A percentile compares a stretch with the other conserved stretches of the same genome.
These are phyloP conservation scores for Kuraishia hungarica DNA, from an alignment of 805 yeast species.

Conservation along the genomic window DNA sequence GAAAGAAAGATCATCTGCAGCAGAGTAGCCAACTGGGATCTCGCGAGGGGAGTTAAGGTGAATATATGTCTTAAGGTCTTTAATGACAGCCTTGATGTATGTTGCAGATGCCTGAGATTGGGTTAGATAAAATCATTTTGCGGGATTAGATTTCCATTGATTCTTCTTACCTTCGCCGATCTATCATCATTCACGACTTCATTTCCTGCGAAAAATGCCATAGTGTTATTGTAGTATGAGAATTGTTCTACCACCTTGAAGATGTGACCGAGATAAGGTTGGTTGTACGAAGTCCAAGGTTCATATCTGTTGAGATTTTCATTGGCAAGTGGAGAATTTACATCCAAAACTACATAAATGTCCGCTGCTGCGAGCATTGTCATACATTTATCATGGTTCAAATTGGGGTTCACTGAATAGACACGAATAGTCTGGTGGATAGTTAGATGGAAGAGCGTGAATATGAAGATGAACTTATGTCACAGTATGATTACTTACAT, in stretches of 20 bases:
- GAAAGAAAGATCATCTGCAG: constrained; percentile 84
- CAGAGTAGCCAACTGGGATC: constrained; percentile 92
- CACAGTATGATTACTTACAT: constrained; percentile 26
- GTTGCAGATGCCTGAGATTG: constrained; percentile 44
- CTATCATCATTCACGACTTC: constrained; percentile 77
- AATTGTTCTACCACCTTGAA: constrained; percentile 77
- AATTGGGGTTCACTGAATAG: constrained; percentile 75
- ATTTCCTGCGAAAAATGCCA: constrained; percentile 89
- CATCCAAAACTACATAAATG: constrained; percentile 84
- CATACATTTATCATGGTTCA: constrained; percentile 88
- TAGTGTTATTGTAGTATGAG: constrained; percentile 76
- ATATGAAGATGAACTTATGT: constrained; percentile 1
- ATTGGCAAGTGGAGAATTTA: constrained; percentile 61
- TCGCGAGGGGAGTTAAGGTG: constrained; percentile 45
- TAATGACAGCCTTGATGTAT: constrained; percentile 67
- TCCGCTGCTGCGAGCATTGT: constrained; percentile 85
- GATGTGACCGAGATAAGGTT: constrained; percentile 62
- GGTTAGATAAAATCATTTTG: constrained; percentile 7
- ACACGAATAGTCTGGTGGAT: constrained; percentile 58
- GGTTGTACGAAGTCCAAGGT: constrained; percentile 85
- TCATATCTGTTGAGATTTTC: constrained; percentile 64
- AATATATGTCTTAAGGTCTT: constrained; percentile 76
- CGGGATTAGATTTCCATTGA: not conserved
- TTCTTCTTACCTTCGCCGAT: constrained; percentile 38
- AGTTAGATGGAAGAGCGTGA: not conserved